Conservation (phyloP, 805 yeast species). For the Clavispora asparagi region DNA sequence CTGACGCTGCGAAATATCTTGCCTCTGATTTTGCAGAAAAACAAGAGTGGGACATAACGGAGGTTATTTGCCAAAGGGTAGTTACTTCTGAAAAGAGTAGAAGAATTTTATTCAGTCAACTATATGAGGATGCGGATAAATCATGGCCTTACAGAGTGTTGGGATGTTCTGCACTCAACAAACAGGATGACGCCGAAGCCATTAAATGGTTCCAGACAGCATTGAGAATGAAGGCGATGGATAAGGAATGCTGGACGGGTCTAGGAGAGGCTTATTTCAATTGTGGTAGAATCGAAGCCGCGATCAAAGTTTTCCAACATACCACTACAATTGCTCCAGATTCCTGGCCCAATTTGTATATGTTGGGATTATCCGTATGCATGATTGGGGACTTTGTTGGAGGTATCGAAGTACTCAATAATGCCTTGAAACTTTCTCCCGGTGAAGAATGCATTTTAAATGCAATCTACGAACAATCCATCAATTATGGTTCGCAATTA, state of each 20-base stretch:
- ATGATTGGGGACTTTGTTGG: constrained; percentile 61
- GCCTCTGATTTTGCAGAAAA: constrained; percentile 62
- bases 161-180: constrained; percentile 72
- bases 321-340: constrained; percentile 51
- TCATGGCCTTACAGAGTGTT: constrained; percentile 89
- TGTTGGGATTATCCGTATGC: constrained; percentile 61
- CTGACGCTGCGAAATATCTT: constrained; percentile 66
- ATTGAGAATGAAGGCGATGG: constrained; percentile 59
- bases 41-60: constrained; percentile 82
- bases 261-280: constrained; percentile 92
- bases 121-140: constrained; percentile 28
- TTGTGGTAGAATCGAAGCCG: constrained; percentile 84
- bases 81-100: constrained; percentile 59
- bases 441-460: constrained; percentile 44
- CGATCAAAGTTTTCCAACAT: constrained; percentile 71
- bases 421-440: constrained; percentile 39
- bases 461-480: constrained; percentile 52
- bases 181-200: constrained; percentile 69
- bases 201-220: constrained; percentile 88
- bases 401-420: constrained; percentile 46
- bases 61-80: constrained; percentile 62
- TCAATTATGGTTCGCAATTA: constrained; percentile 49
- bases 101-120: constrained; percentile 32
- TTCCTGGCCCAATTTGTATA: constrained; percentile 60
- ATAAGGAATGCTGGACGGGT: constrained; percentile 85